Conservation (phyloP, 108 stramenopile species). For the Discostella stelligeroides region DNA sequence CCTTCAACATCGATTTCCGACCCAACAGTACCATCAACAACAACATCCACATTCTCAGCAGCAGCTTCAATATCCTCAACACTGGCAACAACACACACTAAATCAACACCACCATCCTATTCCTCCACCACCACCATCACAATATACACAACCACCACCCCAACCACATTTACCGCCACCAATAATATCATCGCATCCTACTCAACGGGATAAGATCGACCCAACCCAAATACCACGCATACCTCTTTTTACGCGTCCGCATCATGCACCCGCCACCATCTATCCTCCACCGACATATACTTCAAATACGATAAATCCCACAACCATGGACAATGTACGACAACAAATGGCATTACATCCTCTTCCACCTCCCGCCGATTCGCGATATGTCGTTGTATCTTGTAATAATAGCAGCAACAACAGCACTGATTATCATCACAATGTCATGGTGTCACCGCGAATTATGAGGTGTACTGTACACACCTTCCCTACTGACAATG, state of each 20-base stretch:
- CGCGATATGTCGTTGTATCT: constrained; percentile 46
- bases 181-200: constrained; percentile 6
- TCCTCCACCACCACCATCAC: constrained; percentile 3
- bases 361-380: constrained; percentile 63
- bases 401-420: constrained; percentile 51
- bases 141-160: constrained; percentile 10
- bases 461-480: constrained; percentile 61
- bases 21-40: constrained; percentile 5
- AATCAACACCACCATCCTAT: background rate
- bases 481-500: constrained; percentile 57
- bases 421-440: background rate
- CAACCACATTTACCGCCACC: constrained; percentile 13
- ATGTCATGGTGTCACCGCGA: constrained; percentile 56
- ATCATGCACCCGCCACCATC: constrained; percentile 48
- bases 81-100: constrained; percentile 1
- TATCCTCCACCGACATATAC: constrained; percentile 33
- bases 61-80: background rate
- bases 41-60: background rate
- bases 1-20: background rate
- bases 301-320: constrained; percentile 14
- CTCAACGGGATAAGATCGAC: constrained; percentile 54
- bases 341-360: background rate
- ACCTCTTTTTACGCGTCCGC: constrained; percentile 60
- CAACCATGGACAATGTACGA: constrained; percentile 9
- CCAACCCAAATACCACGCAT: constrained; percentile 61